phyloP scores from a whole-genome alignment of 495 filamentous ascomycete genomes.

The Neurospora sp. region DNA sequence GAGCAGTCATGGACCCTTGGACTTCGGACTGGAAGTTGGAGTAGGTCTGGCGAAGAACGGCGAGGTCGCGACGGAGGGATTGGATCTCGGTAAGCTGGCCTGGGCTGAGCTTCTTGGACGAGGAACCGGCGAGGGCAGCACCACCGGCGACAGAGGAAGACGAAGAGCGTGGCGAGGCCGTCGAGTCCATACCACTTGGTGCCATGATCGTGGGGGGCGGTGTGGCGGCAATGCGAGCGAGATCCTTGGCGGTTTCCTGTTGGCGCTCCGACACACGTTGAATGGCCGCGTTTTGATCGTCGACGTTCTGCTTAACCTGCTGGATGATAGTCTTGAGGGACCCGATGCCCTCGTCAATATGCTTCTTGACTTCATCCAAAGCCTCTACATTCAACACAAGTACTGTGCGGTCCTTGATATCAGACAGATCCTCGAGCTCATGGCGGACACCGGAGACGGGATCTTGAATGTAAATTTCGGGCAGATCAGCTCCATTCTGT shows the following conservation, averaged over 20 bases:
- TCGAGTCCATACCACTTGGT: conserved; percentile 7
- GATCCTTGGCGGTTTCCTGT: conserved; percentile 81
- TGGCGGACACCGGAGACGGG: conserved; percentile 88
- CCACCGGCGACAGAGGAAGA: conserved; percentile 4
- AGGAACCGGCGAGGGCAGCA: neutral
- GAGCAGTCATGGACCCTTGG: conserved; percentile 70
- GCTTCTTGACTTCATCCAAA: conserved; percentile 93
- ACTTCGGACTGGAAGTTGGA: conserved; percentile 82
- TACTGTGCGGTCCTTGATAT: conserved; percentile 91
- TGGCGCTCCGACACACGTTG: conserved; percentile 88
- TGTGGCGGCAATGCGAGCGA: conserved; percentile 67
- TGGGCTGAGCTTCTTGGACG: conserved; percentile 27
- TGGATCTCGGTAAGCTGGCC: conserved; percentile 65
- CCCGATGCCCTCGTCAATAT: conserved; percentile 89
- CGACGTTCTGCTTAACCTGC: conserved; percentile 65
- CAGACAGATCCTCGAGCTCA: conserved; percentile 86
- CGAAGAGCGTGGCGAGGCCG: conserved; percentile 24
- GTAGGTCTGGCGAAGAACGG: conserved; percentile 87
- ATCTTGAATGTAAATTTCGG: conserved; percentile 97
- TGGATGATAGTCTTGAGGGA: conserved; percentile 70
- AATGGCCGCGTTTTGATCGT: conserved; percentile 66
- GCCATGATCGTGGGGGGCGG: conserved; percentile 39
- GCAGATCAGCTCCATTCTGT: conserved; percentile 82
- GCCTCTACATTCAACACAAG: conserved; percentile 87
- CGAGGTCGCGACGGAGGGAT: conserved; percentile 78